phyloP scores from a whole-genome alignment of 805 yeast genomes.

The Cyberlindnera bimundalis region DNA sequence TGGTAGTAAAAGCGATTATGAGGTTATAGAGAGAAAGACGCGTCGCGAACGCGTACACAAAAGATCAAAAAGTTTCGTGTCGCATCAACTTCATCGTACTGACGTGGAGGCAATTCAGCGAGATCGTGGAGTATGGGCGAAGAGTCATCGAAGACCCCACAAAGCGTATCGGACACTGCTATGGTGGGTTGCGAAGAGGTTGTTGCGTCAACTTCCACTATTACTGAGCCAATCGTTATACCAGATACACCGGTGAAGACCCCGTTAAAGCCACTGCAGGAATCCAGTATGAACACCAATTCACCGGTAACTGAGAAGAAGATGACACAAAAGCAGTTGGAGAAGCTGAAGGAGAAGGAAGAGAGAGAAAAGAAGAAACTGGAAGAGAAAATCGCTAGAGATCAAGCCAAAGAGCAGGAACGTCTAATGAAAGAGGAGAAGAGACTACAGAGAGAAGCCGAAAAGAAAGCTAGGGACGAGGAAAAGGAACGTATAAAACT shows the following conservation, averaged over 20 bases:
- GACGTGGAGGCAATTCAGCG: too few relatives aligned
- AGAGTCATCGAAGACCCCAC: too few relatives aligned
- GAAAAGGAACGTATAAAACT: slow-evolving; percentile 17
- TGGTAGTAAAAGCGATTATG: not conserved
- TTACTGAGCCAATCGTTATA: too few relatives aligned
- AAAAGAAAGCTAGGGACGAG: slow-evolving; percentile 23
- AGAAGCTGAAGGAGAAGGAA: slow-evolving; percentile 25
- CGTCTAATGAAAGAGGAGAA: slow-evolving; percentile 32
- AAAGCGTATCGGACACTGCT: too few relatives aligned
- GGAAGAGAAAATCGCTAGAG: slow-evolving; percentile 6
- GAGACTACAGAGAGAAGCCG: slow-evolving; percentile 22
- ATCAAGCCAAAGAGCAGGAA: slow-evolving; percentile 25
- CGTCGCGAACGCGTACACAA: not conserved
- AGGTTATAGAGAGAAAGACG: not conserved
- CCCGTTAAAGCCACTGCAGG: slow-evolving; percentile 1
- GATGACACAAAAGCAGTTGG: slow-evolving; percentile 26
- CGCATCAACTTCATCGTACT: not conserved
- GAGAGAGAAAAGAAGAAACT: slow-evolving; percentile 24
- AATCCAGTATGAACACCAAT: not conserved
- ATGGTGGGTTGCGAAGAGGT: too few relatives aligned
- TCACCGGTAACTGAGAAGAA: slow-evolving; percentile 16
- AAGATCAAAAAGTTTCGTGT: not conserved
- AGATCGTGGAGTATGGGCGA: too few relatives aligned
- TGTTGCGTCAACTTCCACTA: too few relatives aligned
- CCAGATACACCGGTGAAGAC: too few relatives aligned